These are phyloP conservation scores for Naganishia cerealis DNA, from an alignment of 1,284 basidiomycete genomes.

Conservation along the genomic window DNA sequence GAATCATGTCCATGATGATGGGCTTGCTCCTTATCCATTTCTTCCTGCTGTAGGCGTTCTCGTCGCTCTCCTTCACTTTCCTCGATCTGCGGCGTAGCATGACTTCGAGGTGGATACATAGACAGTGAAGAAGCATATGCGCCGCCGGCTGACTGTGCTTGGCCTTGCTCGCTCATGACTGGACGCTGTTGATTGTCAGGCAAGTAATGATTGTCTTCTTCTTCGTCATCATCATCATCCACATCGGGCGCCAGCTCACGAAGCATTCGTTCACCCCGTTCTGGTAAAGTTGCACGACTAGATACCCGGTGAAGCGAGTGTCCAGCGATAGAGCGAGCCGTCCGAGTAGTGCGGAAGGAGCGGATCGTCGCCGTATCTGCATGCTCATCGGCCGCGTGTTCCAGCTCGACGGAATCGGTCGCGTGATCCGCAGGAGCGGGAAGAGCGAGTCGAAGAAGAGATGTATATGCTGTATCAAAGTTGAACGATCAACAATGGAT, in stretches of 20 bases:
- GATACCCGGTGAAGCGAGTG: conserved; percentile 38
- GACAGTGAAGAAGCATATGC: neutral
- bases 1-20: neutral
- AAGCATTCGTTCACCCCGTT: conserved; percentile 53
- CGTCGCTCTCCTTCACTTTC: conserved; percentile 30
- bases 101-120: conserved; percentile 2
- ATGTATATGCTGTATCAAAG: conserved; percentile 69
- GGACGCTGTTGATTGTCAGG: conserved; percentile 1
- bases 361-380: conserved; percentile 23
- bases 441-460: conserved; percentile 76
- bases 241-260: conserved; percentile 43
- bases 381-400: conserved; percentile 16
- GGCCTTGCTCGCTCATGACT: conserved; percentile 8
- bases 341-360: conserved; percentile 26
- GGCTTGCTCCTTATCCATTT: conserved; percentile 31
- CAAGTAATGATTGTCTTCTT: conserved; percentile 24
- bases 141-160: neutral
- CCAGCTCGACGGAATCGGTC: conserved; percentile 34
- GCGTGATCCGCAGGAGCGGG: conserved; percentile 58
- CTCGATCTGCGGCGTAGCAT: neutral
- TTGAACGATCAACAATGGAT: conserved; percentile 1
- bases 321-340: conserved; percentile 37
- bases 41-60: conserved; percentile 28
- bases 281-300: conserved; percentile 50
- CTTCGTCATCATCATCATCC: conserved; percentile 38